Evolutionary conservation across 495 filamentous ascomycete genomes (phyloP).

Genomic region (Neurospora sp.): DNA sequence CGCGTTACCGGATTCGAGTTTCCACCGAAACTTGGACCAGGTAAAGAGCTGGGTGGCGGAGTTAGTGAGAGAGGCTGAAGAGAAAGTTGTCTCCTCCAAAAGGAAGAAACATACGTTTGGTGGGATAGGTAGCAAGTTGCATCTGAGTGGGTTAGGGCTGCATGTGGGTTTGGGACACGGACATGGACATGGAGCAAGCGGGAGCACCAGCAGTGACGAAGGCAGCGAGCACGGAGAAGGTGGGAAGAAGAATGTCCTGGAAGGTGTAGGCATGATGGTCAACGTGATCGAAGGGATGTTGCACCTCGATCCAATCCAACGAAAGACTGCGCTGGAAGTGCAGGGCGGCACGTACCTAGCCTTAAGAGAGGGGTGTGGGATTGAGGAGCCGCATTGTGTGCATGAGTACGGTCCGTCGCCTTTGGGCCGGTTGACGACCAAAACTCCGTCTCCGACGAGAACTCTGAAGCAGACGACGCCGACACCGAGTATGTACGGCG

Average conservation of each 20-base stretch:
- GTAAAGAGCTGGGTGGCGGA: constrained; percentile 67
- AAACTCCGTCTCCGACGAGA: constrained; percentile 1
- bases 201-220: not conserved
- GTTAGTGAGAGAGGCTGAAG: constrained; percentile 45
- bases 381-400: constrained; percentile 36
- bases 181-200: not conserved
- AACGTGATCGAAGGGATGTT: constrained; percentile 38
- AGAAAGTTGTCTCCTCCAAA: constrained; percentile 36
- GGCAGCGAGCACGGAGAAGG: not conserved
- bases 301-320: constrained; percentile 29
- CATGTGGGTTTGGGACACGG: not conserved
- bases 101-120: constrained; percentile 46
- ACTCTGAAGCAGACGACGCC: not conserved
- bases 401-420: constrained; percentile 28
- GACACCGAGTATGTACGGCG: constrained; percentile 14
- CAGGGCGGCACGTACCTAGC: constrained; percentile 34
- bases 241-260: constrained; percentile 37
- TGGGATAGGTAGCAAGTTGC: constrained; percentile 26
- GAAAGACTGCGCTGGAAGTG: constrained; percentile 35
- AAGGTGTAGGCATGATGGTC: constrained; percentile 36
- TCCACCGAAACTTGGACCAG: constrained; percentile 71
- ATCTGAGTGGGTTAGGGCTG: not conserved
- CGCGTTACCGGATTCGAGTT: constrained; percentile 63
- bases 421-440: constrained; percentile 18
- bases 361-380: constrained; percentile 32